phyloP scores from a whole-genome alignment of 2,329 filamentous ascomycete species.

The Leptographium lundbergii region DNA sequence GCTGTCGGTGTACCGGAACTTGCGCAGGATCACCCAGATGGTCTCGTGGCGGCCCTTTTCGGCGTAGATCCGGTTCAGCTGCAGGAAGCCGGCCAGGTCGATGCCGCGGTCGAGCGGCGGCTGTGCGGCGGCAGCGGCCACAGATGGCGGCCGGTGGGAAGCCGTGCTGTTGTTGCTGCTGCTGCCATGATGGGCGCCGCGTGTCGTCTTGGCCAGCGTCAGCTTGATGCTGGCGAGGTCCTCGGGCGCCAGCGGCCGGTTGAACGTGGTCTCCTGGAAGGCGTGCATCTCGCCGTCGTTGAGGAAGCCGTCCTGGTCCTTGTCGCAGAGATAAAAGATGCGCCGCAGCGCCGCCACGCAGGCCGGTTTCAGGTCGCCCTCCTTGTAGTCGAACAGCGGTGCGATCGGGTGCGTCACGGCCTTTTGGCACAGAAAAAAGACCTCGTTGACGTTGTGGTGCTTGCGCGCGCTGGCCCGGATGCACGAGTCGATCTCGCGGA shows the following conservation, averaged over 20 bases:
- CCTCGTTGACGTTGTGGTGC: slow-evolving; percentile 87
- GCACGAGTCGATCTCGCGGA: slow-evolving; percentile 96
- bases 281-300: slow-evolving; percentile 81
- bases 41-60: slow-evolving; percentile 97
- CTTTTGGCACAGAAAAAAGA: slow-evolving; percentile 96
- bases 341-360: slow-evolving; percentile 76
- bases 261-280: slow-evolving; percentile 87
- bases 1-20: slow-evolving; percentile 94
- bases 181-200: slow-evolving; percentile 16
- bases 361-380: slow-evolving; percentile 73
- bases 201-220: slow-evolving; percentile 60
- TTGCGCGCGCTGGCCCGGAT: slow-evolving; percentile 88
- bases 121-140: no score
- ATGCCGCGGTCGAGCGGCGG: slow-evolving; percentile 59
- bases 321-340: slow-evolving; percentile 93
- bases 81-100: slow-evolving; percentile 69
- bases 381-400: slow-evolving; percentile 92
- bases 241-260: slow-evolving; percentile 66
- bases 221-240: slow-evolving; percentile 87
- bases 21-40: slow-evolving; percentile 91
- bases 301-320: slow-evolving; percentile 86
- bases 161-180: no score
- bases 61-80: slow-evolving; percentile 89
- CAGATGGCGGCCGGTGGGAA: no score
- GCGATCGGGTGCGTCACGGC: slow-evolving; percentile 95